These are phyloP conservation scores for Penicillium sp. DNA, from an alignment of 2,329 filamentous ascomycete genomes.

Conservation along the genomic window DNA sequence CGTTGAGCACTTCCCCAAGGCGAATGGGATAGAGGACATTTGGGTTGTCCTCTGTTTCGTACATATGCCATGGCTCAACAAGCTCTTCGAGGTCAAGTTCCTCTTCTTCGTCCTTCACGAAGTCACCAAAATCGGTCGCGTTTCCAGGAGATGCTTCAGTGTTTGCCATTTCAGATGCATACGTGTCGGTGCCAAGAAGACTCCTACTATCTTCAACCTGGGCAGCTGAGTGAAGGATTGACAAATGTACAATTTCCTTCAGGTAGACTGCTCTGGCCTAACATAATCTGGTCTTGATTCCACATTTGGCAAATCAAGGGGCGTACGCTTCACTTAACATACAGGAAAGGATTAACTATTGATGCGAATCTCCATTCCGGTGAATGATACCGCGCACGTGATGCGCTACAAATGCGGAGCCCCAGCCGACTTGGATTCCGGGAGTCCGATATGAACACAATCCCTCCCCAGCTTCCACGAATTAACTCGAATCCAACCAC, in stretches of 20 bases:
- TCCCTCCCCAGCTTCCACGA: slow-evolving; percentile 4
- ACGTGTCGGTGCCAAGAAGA: neutral
- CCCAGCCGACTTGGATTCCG: slow-evolving; percentile 23
- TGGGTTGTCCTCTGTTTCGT: neutral
- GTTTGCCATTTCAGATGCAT: neutral
- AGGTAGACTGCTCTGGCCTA: no score
- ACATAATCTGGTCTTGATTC: no score
- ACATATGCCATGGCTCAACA: neutral
- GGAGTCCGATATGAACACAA: slow-evolving; percentile 12
- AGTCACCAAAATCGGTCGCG: neutral
- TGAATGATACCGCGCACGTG: slow-evolving; percentile 20
- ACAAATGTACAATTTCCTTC: no score
- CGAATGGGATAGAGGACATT: slow-evolving; percentile 17
- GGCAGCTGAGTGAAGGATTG: no score
- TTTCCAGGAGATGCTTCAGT: neutral
- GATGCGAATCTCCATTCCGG: neutral
- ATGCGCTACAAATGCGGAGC: slow-evolving; percentile 26
- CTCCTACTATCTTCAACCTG: no score
- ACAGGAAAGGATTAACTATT: no score
- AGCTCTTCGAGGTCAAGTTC: neutral
- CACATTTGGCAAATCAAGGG: no score
- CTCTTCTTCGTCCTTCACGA: neutral
- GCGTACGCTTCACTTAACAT: no score
- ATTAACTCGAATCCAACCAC: slow-evolving; percentile 1
- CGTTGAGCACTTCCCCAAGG: slow-evolving; percentile 20